Evolutionary conservation across 148 eudicot species (phyloP).

Genomic region (Rhododendron griersonianum): DNA sequence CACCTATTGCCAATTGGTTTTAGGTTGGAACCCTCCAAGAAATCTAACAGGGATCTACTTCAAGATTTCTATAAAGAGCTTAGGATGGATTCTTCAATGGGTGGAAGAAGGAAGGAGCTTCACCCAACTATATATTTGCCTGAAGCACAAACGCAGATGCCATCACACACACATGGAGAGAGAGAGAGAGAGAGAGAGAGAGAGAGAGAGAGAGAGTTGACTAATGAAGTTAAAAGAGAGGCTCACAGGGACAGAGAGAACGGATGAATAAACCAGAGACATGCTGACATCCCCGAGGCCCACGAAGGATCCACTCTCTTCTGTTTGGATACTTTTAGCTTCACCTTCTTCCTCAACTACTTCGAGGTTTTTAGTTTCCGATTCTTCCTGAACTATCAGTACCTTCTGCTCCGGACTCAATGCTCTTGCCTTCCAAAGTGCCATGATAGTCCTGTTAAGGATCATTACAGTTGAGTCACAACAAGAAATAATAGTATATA

Average conservation of each 20-base stretch:
- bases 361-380: conserved; percentile 25
- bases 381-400: conserved; percentile 55
- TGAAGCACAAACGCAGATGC: neutral
- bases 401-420: conserved; percentile 93
- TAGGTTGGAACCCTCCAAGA: too few species aligned
- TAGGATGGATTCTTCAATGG: neutral
- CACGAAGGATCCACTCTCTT: conserved; percentile 72
- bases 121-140: neutral
- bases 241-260: conserved; percentile 75
- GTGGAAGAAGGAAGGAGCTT: neutral
- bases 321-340: conserved; percentile 49
- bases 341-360: conserved; percentile 76
- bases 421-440: conserved; percentile 88
- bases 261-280: conserved; percentile 66
- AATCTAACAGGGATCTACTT: neutral
- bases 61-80: neutral
- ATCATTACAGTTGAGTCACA: neutral
- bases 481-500: neutral
- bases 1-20: too few species aligned
- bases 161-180: neutral
- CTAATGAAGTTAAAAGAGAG: conserved; percentile 32
- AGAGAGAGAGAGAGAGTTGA: conserved; percentile 17
- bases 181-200: neutral
- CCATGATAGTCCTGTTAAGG: conserved; percentile 76
- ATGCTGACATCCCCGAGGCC: conserved; percentile 73